Conservation (phyloP, 345 rosid genomes). For the Camelina neglecta region DNA sequence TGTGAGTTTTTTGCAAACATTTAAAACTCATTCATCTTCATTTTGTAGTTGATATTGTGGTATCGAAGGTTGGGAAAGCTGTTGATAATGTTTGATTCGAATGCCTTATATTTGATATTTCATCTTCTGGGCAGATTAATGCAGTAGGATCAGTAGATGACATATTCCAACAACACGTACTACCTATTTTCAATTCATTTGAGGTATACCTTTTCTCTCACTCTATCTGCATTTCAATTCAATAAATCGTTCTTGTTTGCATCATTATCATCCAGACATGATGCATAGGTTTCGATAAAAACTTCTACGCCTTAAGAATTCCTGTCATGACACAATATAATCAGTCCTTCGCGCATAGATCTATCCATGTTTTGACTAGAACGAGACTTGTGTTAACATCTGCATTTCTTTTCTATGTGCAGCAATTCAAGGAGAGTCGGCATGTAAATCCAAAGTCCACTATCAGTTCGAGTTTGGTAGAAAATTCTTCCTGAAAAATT, state of each 20-base stretch:
- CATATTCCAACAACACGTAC: conserved; percentile 76
- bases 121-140: conserved; percentile 62
- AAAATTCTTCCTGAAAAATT: conserved; percentile 30
- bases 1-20: conserved; percentile 45
- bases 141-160: conserved; percentile 88
- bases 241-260: background rate
- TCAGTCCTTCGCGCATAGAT: background rate
- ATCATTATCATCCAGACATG: background rate
- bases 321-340: background rate
- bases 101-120: background rate
- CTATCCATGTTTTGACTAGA: background rate
- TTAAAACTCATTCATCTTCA: background rate
- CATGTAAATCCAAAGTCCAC: conserved; percentile 38
- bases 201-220: conserved; percentile 50
- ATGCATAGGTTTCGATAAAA: background rate
- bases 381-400: conserved; percentile 15
- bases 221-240: conserved; percentile 3
- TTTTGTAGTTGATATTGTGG: background rate
- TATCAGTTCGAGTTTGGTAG: conserved; percentile 34
- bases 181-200: conserved; percentile 58
- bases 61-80: background rate
- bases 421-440: conserved; percentile 41
- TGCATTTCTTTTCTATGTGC: background rate
- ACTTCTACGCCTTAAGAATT: background rate
- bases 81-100: conserved; percentile 9